These are phyloP conservation scores for Candolleomyces eurysporus DNA, from an alignment of 768 basidiomycete species.

Conservation along the genomic window DNA sequence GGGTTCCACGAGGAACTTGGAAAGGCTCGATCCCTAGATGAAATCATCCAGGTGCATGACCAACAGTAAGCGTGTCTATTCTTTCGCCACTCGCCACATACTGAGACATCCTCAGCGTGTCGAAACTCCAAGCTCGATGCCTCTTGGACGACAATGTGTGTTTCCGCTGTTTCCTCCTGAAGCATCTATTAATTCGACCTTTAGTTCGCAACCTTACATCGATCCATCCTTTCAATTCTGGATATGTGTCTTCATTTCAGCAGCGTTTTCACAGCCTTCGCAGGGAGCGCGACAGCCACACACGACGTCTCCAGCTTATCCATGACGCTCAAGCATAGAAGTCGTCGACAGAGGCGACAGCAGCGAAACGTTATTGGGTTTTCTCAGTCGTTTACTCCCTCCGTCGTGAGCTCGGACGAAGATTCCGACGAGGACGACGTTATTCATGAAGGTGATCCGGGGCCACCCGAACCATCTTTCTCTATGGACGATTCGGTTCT, in stretches of 20 bases:
- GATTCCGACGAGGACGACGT: conserved; percentile 40
- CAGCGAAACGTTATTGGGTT: conserved; percentile 63
- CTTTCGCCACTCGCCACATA: too few species aligned
- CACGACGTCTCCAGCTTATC: conserved; percentile 56
- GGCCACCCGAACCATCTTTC: conserved; percentile 18
- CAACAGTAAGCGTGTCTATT: conserved; percentile 52
- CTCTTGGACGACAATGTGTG: conserved; percentile 61
- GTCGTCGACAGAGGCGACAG: conserved; percentile 54
- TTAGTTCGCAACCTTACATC: conserved; percentile 64
- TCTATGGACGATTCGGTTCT: conserved; percentile 39
- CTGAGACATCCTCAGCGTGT: too few species aligned
- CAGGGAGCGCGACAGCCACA: conserved; percentile 56
- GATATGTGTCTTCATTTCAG: conserved; percentile 75
- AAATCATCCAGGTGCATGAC: conserved; percentile 68
- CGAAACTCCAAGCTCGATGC: conserved; percentile 56
- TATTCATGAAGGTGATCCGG: background rate
- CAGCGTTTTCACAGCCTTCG: conserved; percentile 57
- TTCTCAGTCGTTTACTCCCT: conserved; percentile 34
- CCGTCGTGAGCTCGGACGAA: conserved; percentile 45
- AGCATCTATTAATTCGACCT: conserved; percentile 2
- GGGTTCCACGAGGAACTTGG: conserved; percentile 58
- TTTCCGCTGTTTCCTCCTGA: background rate
- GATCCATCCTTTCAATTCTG: conserved; percentile 64
- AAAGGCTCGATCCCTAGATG: conserved; percentile 64
- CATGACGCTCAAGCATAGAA: conserved; percentile 57